These are phyloP conservation scores for Suhomyces atakaporum DNA, from an alignment of 1,139 yeast genomes.

Conservation along the genomic window DNA sequence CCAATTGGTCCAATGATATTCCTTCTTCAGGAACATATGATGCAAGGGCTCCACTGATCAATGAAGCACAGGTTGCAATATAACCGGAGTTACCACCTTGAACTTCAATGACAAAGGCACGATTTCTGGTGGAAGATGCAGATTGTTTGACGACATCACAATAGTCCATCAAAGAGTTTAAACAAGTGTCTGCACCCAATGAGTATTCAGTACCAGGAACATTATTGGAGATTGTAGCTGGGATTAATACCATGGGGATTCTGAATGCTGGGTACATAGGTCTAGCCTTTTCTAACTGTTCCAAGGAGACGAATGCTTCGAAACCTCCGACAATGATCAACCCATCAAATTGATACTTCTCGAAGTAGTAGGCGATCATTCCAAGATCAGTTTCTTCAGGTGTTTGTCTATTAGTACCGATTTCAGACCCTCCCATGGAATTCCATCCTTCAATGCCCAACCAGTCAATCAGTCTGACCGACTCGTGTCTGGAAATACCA, in stretches of 20 bases:
- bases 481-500: constrained; percentile 84
- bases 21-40: constrained; percentile 93
- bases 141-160: constrained; percentile 95
- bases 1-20: constrained; percentile 68
- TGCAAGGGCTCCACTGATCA: constrained; percentile 90
- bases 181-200: constrained; percentile 90
- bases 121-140: constrained; percentile 91
- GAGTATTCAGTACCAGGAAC: constrained; percentile 98
- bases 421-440: constrained; percentile 88
- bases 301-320: constrained; percentile 84
- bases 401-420: constrained; percentile 88
- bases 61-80: constrained; percentile 85
- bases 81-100: constrained; percentile 98
- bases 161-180: constrained; percentile 84
- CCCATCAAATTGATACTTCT: constrained; percentile 82
- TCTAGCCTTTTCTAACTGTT: constrained; percentile 76
- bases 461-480: constrained; percentile 77
- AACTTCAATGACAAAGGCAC: constrained; percentile 94
- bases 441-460: constrained; percentile 89
- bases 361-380: constrained; percentile 86
- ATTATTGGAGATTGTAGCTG: constrained; percentile 96
- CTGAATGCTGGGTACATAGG: constrained; percentile 81
- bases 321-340: constrained; percentile 91
- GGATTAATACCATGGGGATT: constrained; percentile 90
- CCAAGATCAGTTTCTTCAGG: constrained; percentile 80